phyloP scores from a whole-genome alignment of 2,329 filamentous ascomycete genomes.

The Calonectria crousiana region DNA sequence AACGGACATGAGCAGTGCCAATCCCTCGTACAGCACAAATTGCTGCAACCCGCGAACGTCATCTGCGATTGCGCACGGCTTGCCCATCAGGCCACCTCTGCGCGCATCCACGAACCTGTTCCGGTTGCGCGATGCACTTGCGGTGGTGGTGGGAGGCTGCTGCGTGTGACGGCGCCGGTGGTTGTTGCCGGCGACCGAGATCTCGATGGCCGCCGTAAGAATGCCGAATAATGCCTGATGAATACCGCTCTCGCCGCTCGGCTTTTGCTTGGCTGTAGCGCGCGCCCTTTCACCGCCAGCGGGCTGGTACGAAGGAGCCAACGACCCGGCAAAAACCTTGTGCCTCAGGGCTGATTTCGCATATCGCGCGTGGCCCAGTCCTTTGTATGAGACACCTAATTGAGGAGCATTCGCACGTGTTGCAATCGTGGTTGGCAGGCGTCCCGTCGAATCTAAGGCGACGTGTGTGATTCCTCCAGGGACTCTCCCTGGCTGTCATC shows the following conservation, averaged over 20 bases:
- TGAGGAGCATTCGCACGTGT: not conserved
- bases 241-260: not conserved
- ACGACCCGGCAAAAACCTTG: not conserved
- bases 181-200: not conserved
- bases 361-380: not conserved
- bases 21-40: constrained; percentile 12
- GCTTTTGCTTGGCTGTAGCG: not conserved
- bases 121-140: not conserved
- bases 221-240: not conserved
- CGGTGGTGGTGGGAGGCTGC: not conserved
- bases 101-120: not conserved
- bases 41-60: not conserved
- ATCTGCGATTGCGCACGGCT: not conserved
- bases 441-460: not conserved
- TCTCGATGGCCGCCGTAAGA: constrained; percentile 3
- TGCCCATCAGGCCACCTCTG: not conserved
- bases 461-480: not conserved
- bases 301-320: not conserved
- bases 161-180: not conserved
- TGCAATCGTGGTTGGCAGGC: not conserved
- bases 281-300: not conserved
- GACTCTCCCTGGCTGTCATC: not conserved
- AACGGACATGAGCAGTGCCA: constrained; percentile 2
- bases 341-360: not conserved
- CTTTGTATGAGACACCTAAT: not conserved